These are phyloP conservation scores for Venturiaceae sp. DNA, from an alignment of 2,329 filamentous ascomycete genomes.

Conservation along the genomic window DNA sequence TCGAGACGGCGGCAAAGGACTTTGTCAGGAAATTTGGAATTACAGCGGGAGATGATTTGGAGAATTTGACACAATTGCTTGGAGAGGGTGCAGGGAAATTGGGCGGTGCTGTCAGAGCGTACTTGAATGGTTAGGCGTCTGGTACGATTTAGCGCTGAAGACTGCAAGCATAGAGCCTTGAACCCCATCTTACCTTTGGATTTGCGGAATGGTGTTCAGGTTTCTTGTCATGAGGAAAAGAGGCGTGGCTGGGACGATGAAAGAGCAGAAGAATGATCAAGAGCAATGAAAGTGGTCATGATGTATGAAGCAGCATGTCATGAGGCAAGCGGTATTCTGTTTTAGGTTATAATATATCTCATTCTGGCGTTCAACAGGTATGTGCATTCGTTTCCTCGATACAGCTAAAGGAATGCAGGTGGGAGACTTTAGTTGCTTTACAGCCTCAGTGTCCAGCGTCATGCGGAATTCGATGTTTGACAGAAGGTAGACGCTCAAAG, in stretches of 20 bases:
- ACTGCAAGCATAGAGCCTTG: too few species aligned
- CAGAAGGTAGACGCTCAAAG: too few species aligned
- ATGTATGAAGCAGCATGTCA: background rate
- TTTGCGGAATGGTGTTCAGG: background rate
- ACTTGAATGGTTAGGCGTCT: constrained; percentile 6
- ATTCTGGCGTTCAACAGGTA: background rate
- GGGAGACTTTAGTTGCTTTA: too few species aligned
- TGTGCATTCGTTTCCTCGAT: background rate
- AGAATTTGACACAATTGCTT: constrained; percentile 73
- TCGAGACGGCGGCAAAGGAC: constrained; percentile 91
- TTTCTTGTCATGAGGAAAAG: background rate
- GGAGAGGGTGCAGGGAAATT: constrained; percentile 79
- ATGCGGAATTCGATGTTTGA: too few species aligned
- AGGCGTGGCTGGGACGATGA: background rate
- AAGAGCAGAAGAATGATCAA: background rate
- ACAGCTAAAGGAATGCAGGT: too few species aligned
- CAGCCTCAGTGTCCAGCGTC: too few species aligned
- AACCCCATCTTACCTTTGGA: background rate
- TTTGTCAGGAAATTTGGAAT: constrained; percentile 93
- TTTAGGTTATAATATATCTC: background rate
- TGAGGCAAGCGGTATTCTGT: background rate
- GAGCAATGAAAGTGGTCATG: background rate
- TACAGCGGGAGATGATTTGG: constrained; percentile 89
- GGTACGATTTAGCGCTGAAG: too few species aligned
- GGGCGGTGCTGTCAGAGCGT: constrained; percentile 47